These are phyloP conservation scores for Clarireedia hainanense DNA, from an alignment of 2,329 filamentous ascomycete genomes.

Conservation along the genomic window DNA sequence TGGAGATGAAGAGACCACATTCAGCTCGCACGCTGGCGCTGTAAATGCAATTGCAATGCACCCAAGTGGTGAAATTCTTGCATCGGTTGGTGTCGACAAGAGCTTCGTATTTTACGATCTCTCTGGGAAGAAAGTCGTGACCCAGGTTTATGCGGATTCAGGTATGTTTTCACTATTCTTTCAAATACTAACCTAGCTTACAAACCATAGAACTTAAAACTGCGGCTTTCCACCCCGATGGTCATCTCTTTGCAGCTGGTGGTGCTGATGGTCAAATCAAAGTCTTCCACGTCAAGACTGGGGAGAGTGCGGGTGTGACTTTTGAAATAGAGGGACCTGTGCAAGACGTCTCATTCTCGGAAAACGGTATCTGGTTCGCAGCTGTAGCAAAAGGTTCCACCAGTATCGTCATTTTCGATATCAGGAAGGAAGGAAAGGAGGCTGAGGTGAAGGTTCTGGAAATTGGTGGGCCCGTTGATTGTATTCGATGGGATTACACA, in stretches of 20 bases:
- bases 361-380: constrained; percentile 95
- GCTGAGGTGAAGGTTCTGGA: constrained; percentile 79
- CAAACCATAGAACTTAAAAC: constrained; percentile 40
- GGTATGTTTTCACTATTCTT: constrained; percentile 45
- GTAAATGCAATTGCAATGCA: constrained; percentile 73
- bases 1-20: constrained; percentile 55
- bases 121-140: constrained; percentile 55
- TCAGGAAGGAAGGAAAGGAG: constrained; percentile 82
- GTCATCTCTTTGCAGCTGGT: constrained; percentile 84
- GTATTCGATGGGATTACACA: constrained; percentile 85
- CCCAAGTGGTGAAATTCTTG: constrained; percentile 73
- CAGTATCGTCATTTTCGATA: constrained; percentile 79
- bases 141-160: constrained; percentile 71
- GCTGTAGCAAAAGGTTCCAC: constrained; percentile 71
- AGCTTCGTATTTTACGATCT: constrained; percentile 88
- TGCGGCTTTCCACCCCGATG: constrained; percentile 88
- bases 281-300: constrained; percentile 79
- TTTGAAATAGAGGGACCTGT: constrained; percentile 65
- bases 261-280: constrained; percentile 75
- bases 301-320: constrained; percentile 60
- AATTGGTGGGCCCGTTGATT: constrained; percentile 68
- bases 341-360: constrained; percentile 75
- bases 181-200: not conserved
- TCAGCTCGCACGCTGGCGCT: constrained; percentile 76
- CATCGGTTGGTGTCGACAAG: constrained; percentile 85